Evolutionary conservation across 305 asterid species (phyloP).

Genomic region (Petunia hybrid): DNA sequence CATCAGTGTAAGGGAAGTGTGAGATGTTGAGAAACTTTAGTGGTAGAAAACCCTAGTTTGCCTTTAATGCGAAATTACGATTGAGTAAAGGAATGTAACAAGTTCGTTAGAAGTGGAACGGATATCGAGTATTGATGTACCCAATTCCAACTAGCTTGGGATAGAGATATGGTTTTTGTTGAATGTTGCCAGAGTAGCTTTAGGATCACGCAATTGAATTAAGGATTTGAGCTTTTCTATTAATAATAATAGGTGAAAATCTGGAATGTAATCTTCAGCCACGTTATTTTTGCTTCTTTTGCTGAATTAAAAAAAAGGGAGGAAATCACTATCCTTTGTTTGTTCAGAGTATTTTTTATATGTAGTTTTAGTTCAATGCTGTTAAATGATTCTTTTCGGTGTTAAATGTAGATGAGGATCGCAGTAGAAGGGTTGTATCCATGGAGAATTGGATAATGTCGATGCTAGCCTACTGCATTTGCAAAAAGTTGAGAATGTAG

Average conservation of each 20-base stretch:
- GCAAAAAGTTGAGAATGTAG: slow-evolving; percentile 70
- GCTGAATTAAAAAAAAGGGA: background rate
- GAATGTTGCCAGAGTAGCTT: background rate
- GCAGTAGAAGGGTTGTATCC: slow-evolving; percentile 94
- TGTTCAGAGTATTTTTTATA: background rate
- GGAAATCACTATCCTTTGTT: background rate
- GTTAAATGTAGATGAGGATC: slow-evolving; percentile 65
- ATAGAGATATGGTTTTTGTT: no score
- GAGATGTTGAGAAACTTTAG: background rate
- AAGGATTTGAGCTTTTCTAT: background rate
- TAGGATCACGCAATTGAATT: background rate
- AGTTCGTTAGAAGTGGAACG: background rate
- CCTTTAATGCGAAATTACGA: background rate
- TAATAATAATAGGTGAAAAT: background rate
- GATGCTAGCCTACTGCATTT: slow-evolving; percentile 71
- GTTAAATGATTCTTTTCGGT: background rate
- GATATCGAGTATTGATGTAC: background rate
- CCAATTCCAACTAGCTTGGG: background rate
- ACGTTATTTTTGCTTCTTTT: background rate
- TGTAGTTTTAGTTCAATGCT: background rate
- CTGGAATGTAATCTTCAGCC: background rate
- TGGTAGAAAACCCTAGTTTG: background rate
- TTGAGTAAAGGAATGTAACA: background rate
- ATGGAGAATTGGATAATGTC: slow-evolving; percentile 85
- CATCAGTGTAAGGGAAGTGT: no score